Base-by-base conservation (phyloP, 2,329 filamentous ascomycete species). In the Colletotrichum euphorbiae region DNA sequence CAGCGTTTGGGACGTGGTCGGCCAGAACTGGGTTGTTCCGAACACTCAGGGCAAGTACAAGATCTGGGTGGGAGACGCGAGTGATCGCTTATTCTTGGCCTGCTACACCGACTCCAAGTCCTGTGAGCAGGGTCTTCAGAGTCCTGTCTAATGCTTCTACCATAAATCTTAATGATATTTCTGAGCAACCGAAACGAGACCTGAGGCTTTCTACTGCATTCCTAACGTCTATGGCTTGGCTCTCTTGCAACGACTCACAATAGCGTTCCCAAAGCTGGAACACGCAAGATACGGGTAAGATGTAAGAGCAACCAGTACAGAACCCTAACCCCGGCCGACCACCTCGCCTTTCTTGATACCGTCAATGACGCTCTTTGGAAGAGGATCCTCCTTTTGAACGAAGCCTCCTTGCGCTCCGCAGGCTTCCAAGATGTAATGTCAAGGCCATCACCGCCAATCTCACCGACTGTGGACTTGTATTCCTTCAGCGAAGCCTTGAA, bases 1-100 rank as follows among this genome's bases (percentile, higher is more conserved):
- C 62, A 93, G 91, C 71, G 90, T 92, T 51, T 93, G 91, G 91
- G 90, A 91, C 74, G 85, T 88, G 0, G 77, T 80, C 6, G 75
- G 80, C 45, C 90, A 93, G 79, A 92, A 93, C 71, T 94, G 91
- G 91, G 83, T 88, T 2, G 76, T 84, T 8, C 80, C 80, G 5
- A 73, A 70, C 1, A 73, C 78, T 1, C 73, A 78, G 36, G 80
- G 80, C 2, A 71, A 65, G 19, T 82, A 81, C 48, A 78, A 73
- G 62, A 71, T 82, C 6, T 82, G 80, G 80, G 50, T 82, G 31
- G 80, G 80, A 0, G 74, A 73, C 15, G 76, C 80, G 0, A 81
- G 79, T 52, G 80, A 82, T 24, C 50, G 54, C 51, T 13, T 71
- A 36, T 71, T 70, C 28, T 36, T 68, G 51, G 70, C 70, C 1